Evolutionary conservation across 225 moss, liverwort and hornwort species (phyloP), one percentile per base, ranked within the genome.

Genomic region (Asterella californica): DNA sequence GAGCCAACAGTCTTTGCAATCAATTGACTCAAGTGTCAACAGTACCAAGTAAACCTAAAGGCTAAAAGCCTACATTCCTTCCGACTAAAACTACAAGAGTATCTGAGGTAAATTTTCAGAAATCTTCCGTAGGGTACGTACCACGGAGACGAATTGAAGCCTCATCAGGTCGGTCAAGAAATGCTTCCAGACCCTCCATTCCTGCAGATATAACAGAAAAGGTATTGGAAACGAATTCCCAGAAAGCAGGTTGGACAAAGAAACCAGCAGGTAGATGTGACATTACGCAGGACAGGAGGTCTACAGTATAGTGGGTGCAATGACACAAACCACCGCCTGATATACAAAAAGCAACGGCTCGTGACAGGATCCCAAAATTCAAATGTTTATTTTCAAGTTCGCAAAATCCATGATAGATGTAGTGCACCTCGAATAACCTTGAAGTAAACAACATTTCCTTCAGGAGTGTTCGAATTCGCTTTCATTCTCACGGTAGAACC

Each of bases 401-500:
- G 49, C 49, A 15, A 74, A 29, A 2, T 33, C 25, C 69, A 21
- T 36, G 34, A 49, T 55, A 64, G 17, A 15, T 42, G 30, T 67
- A 50, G 65, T 46, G 49, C 76, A 86, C 86, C 79, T 86, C 65
- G 70, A 53, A 86, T 21, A 66, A 86, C 54, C 36, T 66, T 78
- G 63, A 86, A 81, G 68, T 75, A 86, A 47, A 83, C 81, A 57
- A 75, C 59, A 3, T 29, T 34, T 14, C 47, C 71, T 24, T 55
- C 68, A 15, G 52, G 70, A 57, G 38, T 63, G 7, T 79, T 53
- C 80, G 78, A 37, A 33, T 9, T 70, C 45, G 54, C 81, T 59
- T 71, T 38, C 21, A 86, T 70, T 5, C 67, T 79, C 79, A 83
- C 86, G 12, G 47, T 76, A 4, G 86, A 86, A 10, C 83, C 86